phyloP scores from a whole-genome alignment of 2,329 filamentous ascomycete genomes.

The Calonectria hongkongensis region DNA sequence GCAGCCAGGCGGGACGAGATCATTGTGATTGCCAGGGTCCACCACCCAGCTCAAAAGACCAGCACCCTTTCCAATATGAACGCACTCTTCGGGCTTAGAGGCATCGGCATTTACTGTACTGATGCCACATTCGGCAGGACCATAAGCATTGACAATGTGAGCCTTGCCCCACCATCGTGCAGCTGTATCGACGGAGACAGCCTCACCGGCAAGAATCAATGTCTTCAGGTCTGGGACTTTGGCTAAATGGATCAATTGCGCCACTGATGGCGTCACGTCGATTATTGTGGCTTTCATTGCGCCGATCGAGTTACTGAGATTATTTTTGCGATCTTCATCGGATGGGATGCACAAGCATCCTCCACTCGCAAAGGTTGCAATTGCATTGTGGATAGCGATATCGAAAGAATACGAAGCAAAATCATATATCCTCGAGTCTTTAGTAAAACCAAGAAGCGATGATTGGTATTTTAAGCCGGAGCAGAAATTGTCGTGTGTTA shows the following conservation, averaged over 20 bases:
- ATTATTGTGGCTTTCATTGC: slow-evolving; percentile 17
- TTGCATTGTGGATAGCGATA: slow-evolving; percentile 22
- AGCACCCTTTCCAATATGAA: slow-evolving; percentile 34
- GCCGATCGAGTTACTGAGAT: background rate
- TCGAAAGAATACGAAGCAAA: slow-evolving; percentile 37
- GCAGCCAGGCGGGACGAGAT: slow-evolving; percentile 54
- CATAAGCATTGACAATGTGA: slow-evolving; percentile 32
- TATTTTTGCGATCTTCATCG: slow-evolving; percentile 11
- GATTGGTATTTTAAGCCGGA: slow-evolving; percentile 10
- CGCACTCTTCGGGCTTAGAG: background rate
- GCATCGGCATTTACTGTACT: slow-evolving; percentile 17
- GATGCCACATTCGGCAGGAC: slow-evolving; percentile 35
- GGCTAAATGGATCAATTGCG: slow-evolving; percentile 17
- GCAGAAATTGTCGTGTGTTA: slow-evolving; percentile 19
- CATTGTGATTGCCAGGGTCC: slow-evolving; percentile 51
- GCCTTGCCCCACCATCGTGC: slow-evolving; percentile 23
- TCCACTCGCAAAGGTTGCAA: slow-evolving; percentile 18
- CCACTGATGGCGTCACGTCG: slow-evolving; percentile 38
- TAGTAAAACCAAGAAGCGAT: background rate
- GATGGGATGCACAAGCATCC: slow-evolving; percentile 38
- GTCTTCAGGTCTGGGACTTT: slow-evolving; percentile 25
- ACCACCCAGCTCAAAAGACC: slow-evolving; percentile 53
- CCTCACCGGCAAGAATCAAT: slow-evolving; percentile 28
- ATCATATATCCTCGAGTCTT: slow-evolving; percentile 20
- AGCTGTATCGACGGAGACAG: slow-evolving; percentile 8